These are phyloP conservation scores for Eucalyptus microcorys DNA, from an alignment of 345 rosid genomes.

Conservation along the genomic window DNA sequence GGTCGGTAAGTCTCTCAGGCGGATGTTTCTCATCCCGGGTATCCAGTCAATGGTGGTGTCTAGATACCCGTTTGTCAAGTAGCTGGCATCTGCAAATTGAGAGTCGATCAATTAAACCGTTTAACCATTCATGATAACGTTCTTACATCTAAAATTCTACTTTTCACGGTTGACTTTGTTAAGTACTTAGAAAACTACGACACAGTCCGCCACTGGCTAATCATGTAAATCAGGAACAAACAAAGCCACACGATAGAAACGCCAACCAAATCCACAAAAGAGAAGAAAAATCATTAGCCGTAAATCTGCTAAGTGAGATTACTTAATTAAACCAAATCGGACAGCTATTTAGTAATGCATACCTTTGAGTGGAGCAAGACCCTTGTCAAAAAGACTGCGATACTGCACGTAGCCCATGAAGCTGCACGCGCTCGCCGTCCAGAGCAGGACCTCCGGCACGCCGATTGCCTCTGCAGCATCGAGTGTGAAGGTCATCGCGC, in stretches of 20 bases:
- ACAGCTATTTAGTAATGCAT: background rate
- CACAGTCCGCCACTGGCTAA: no score
- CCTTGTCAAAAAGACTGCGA: background rate
- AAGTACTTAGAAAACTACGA: background rate
- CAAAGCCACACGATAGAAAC: background rate
- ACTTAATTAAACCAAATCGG: background rate
- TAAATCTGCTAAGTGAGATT: background rate
- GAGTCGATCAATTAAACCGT: background rate
- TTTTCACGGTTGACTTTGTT: background rate
- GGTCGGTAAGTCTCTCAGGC: conserved; percentile 27
- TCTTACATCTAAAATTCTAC: background rate
- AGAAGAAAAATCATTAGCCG: background rate
- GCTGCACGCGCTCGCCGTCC: background rate
- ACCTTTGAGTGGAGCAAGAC: background rate
- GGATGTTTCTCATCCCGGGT: conserved; percentile 21
- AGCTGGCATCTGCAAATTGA: conserved; percentile 18
- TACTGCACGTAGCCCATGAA: background rate
- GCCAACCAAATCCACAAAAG: background rate
- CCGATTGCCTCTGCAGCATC: background rate
- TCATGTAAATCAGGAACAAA: background rate
- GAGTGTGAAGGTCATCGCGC: background rate
- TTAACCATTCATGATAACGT: background rate
- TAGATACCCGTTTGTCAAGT: conserved; percentile 28
- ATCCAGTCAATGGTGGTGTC: conserved; percentile 30
- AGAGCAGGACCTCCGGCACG: background rate